Conservation (phyloP, 352 stramenopile species). For the Phytophthora fragariae region DNA sequence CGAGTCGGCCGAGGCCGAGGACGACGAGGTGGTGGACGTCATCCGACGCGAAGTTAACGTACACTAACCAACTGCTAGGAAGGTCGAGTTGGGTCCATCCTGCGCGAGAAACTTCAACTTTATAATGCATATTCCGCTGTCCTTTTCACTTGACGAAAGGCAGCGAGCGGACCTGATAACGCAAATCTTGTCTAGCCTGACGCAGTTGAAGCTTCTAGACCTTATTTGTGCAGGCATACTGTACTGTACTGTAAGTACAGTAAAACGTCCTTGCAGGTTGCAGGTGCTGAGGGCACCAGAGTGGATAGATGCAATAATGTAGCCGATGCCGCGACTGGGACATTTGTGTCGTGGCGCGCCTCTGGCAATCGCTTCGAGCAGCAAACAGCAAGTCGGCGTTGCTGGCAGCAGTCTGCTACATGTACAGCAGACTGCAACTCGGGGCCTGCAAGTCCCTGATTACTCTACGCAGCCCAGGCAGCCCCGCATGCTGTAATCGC, state of each 20-base stretch:
- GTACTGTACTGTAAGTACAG: too few species aligned
- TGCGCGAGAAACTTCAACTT: neutral
- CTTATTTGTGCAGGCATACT: too few species aligned
- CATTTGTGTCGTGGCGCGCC: neutral
- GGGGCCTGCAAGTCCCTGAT: neutral
- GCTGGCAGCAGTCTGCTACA: too few species aligned
- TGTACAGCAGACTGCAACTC: neutral
- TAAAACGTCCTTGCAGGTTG: too few species aligned
- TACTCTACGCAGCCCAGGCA: neutral
- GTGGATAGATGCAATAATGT: neutral
- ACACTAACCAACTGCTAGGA: slow-evolving; percentile 33
- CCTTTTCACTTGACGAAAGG: slow-evolving; percentile 1
- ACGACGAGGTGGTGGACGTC: slow-evolving; percentile 79
- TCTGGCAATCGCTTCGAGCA: neutral
- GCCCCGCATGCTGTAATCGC: slow-evolving; percentile 4
- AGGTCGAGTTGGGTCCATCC: neutral
- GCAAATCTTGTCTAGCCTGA: neutral
- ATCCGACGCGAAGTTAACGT: slow-evolving; percentile 70
- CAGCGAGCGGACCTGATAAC: neutral
- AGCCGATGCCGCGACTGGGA: slow-evolving; percentile 1
- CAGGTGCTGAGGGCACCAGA: neutral
- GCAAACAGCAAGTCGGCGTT: neutral
- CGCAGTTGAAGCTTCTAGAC: neutral
- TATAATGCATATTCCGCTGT: slow-evolving; percentile 22
- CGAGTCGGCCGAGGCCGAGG: slow-evolving; percentile 36